phyloP scores from a whole-genome alignment of 2,329 filamentous ascomycete genomes.

The Diaporthe helianthi region DNA sequence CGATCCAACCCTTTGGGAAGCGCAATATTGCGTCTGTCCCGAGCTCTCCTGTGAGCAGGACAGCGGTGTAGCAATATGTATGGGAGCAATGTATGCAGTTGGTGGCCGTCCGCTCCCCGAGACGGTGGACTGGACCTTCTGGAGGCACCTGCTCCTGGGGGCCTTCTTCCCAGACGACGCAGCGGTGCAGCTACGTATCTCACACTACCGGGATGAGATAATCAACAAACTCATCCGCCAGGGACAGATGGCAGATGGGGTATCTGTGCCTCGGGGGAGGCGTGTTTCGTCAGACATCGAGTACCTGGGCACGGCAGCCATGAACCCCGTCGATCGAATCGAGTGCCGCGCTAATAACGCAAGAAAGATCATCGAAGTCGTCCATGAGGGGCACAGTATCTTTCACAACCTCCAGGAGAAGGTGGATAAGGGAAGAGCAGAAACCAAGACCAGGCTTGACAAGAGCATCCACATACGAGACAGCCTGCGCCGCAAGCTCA shows the following conservation, averaged over 20 bases:
- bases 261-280: background rate
- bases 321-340: slow-evolving; percentile 17
- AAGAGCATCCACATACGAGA: slow-evolving; percentile 16
- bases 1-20: background rate
- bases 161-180: slow-evolving; percentile 1
- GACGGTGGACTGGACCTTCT: slow-evolving; percentile 18
- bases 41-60: slow-evolving; percentile 10
- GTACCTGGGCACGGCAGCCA: slow-evolving; percentile 1
- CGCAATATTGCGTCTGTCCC: slow-evolving; percentile 16
- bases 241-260: slow-evolving; percentile 11
- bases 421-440: slow-evolving; percentile 11
- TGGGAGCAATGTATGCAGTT: slow-evolving; percentile 23
- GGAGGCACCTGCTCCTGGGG: slow-evolving; percentile 10
- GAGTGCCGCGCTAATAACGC: slow-evolving; percentile 22
- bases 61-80: slow-evolving; percentile 8
- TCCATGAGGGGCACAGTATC: slow-evolving; percentile 18
- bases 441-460: slow-evolving; percentile 19
- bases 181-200: background rate
- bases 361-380: background rate
- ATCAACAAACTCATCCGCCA: slow-evolving; percentile 23
- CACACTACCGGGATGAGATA: background rate
- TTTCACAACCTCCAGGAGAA: slow-evolving; percentile 27
- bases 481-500: slow-evolving; percentile 13
- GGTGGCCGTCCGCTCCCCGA: slow-evolving; percentile 4
- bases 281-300: slow-evolving; percentile 7